These are phyloP conservation scores for Hyaloscypha hepaticicola DNA, from an alignment of 495 filamentous ascomycete genomes.

Conservation along the genomic window DNA sequence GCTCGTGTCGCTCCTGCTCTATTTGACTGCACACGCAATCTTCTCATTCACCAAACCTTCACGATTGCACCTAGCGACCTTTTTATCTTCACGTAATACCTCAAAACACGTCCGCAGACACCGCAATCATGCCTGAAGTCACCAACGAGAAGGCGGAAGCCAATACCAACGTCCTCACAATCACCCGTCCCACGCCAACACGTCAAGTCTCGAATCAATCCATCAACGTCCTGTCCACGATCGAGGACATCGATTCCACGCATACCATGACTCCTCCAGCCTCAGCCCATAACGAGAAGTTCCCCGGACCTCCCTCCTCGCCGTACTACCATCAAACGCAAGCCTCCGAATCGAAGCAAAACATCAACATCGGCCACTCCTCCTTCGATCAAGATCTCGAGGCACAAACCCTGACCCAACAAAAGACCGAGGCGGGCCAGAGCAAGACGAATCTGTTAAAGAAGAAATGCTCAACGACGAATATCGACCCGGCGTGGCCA, in stretches of 20 bases:
- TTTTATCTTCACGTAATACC: background rate
- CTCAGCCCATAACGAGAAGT: conserved; percentile 20
- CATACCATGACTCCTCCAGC: conserved; percentile 18
- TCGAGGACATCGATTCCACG: conserved; percentile 27
- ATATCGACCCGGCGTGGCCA: conserved; percentile 38
- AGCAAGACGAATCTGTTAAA: conserved; percentile 24
- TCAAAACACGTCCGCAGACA: background rate
- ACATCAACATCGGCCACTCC: conserved; percentile 5
- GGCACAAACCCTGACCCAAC: conserved; percentile 24
- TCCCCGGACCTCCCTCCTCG: background rate
- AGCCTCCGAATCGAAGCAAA: conserved; percentile 11
- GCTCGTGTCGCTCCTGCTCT: conserved; percentile 11
- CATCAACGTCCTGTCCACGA: conserved; percentile 17
- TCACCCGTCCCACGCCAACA: conserved; percentile 18
- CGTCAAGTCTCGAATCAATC: conserved; percentile 18
- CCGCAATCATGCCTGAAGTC: conserved; percentile 14
- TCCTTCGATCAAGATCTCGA: conserved; percentile 41
- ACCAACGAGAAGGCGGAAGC: conserved; percentile 19
- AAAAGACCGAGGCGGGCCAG: conserved; percentile 25
- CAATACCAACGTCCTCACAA: conserved; percentile 20
- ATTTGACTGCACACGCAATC: conserved; percentile 3
- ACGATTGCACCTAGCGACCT: background rate
- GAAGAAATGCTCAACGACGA: conserved; percentile 24
- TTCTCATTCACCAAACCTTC: background rate
- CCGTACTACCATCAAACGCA: background rate